phyloP scores from a whole-genome alignment of 345 rosid species.

The Sisymbrium altissimum region DNA sequence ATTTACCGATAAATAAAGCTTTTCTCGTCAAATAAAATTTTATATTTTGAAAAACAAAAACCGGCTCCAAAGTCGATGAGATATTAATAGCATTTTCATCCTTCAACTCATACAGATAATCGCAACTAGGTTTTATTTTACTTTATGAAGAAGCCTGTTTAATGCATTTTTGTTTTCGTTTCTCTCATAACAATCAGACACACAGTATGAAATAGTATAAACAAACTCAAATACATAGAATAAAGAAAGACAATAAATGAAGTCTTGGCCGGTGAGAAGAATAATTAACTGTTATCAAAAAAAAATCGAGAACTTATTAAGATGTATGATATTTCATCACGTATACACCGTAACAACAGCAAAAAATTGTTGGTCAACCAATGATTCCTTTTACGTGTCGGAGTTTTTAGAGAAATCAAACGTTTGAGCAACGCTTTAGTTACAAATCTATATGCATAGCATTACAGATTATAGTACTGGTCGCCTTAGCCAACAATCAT shows the following conservation, averaged over 20 bases:
- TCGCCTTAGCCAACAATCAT: no score
- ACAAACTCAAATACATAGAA: background rate
- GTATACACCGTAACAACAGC: background rate
- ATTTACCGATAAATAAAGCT: no score
- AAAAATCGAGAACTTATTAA: background rate
- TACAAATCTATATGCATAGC: no score
- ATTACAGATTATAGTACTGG: no score
- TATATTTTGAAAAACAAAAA: background rate
- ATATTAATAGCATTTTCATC: background rate
- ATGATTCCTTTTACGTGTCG: background rate
- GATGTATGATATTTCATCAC: background rate
- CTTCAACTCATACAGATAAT: background rate
- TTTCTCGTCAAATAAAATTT: background rate
- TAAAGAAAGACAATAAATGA: background rate
- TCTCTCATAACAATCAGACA: background rate
- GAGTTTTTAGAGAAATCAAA: no score
- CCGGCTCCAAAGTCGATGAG: background rate
- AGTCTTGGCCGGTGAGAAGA: slow-evolving; percentile 11
- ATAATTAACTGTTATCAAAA: background rate
- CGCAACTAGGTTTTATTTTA: background rate
- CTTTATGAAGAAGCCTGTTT: slow-evolving; percentile 2
- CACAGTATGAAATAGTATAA: background rate
- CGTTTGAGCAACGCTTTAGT: no score
- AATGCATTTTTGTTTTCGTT: slow-evolving; percentile 16
- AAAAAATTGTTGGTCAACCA: background rate